A percentile compares a stretch with the other conserved stretches of the same genome.
Evolutionary conservation across 306 rosid species (phyloP).

Genomic region (Malus asiatica): DNA sequence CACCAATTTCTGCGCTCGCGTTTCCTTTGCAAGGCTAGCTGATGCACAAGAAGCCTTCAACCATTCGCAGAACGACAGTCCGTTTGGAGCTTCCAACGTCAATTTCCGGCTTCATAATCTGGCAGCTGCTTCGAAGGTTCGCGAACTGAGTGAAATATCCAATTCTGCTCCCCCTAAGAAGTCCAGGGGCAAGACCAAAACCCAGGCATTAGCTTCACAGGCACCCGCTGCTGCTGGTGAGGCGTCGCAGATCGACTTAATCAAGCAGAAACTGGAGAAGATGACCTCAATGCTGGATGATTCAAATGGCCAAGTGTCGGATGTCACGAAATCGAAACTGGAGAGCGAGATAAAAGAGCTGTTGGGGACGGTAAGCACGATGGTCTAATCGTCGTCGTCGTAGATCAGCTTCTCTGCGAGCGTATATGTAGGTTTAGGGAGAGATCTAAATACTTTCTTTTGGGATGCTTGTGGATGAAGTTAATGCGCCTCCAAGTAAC

Average conservation of each 20-base stretch:
- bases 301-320: conserved; percentile 25
- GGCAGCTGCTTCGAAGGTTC: conserved; percentile 32
- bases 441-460: conserved; percentile 10
- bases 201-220: conserved; percentile 16
- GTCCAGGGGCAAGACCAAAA: conserved; percentile 18
- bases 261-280: conserved; percentile 46
- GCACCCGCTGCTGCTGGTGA: conserved; percentile 16
- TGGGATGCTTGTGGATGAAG: conserved; percentile 5
- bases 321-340: conserved; percentile 34
- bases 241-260: conserved; percentile 30
- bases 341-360: conserved; percentile 47
- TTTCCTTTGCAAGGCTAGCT: conserved; percentile 34
- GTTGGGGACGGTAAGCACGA: conserved; percentile 51
- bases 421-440: conserved; percentile 18
- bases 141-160: conserved; percentile 29
- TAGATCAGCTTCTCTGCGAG: conserved; percentile 17
- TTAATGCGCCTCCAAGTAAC: not conserved
- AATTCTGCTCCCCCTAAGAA: conserved; percentile 18
- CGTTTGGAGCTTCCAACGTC: conserved; percentile 40
- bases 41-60: conserved; percentile 55
- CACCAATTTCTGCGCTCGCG: conserved; percentile 48
- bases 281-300: conserved; percentile 44
- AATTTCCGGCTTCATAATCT: conserved; percentile 33
- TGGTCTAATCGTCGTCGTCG: conserved; percentile 36
- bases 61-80: conserved; percentile 39